Evolutionary conservation across 2,329 filamentous ascomycete species (phyloP).

Genomic region (Calonectria ilicicola): DNA sequence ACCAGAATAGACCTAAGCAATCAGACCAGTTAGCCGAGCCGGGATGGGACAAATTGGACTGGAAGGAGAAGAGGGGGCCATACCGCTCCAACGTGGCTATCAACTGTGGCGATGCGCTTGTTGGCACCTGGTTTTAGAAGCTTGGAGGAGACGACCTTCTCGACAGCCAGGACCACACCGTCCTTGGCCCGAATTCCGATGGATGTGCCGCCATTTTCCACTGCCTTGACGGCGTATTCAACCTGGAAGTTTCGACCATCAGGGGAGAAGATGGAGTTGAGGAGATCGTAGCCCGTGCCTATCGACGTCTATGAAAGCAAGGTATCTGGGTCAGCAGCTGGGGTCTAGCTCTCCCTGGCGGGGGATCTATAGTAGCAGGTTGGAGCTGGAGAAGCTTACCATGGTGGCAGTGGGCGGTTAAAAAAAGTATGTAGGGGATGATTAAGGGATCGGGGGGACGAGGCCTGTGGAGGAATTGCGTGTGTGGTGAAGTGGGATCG

Average conservation of each 20-base stretch:
- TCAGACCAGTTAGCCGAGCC: slow-evolving; percentile 19
- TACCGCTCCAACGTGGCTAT: slow-evolving; percentile 94
- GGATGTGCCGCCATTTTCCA: slow-evolving; percentile 96
- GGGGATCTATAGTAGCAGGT: slow-evolving; percentile 26
- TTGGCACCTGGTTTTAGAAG: slow-evolving; percentile 95
- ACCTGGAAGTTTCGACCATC: slow-evolving; percentile 99
- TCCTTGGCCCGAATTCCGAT: slow-evolving; percentile 98
- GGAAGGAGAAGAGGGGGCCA: slow-evolving; percentile 50
- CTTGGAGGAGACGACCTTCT: slow-evolving; percentile 97
- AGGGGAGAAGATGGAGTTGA: slow-evolving; percentile 99
- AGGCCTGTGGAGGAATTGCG: slow-evolving; percentile 21
- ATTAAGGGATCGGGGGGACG: slow-evolving; percentile 15
- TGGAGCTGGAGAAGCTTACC: slow-evolving; percentile 42
- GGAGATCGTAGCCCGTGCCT: slow-evolving; percentile 99
- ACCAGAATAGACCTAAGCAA: slow-evolving; percentile 86
- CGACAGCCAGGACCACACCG: slow-evolving; percentile 93
- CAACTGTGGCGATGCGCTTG: slow-evolving; percentile 95
- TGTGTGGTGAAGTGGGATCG: slow-evolving; percentile 23
- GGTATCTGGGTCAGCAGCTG: slow-evolving; percentile 37
- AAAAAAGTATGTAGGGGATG: not conserved
- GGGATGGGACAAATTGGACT: not conserved
- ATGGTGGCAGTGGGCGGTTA: slow-evolving; percentile 44
- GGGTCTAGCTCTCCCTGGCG: slow-evolving; percentile 36
- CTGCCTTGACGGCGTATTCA: slow-evolving; percentile 98
- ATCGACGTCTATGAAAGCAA: slow-evolving; percentile 85